Evolutionary conservation across 768 basidiomycete genomes (phyloP).

Genomic region (Tricholoma saponaceum): DNA sequence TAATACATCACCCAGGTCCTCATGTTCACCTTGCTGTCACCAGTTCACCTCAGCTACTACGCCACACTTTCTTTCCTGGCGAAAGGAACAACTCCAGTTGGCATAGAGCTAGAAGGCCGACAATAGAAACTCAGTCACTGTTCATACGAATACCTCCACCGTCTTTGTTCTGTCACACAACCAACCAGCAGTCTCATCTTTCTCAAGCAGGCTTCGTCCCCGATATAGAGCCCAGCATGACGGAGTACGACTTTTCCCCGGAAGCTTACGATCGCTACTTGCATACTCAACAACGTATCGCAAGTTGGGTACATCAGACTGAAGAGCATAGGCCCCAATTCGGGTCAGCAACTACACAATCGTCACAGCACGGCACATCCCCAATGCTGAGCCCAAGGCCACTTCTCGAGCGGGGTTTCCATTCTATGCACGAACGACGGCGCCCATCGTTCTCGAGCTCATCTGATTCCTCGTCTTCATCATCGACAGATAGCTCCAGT

Average conservation of each 20-base stretch:
- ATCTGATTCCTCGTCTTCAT: slow-evolving; percentile 10
- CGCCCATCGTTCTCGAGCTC: slow-evolving; percentile 6
- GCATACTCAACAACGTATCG: slow-evolving; percentile 43
- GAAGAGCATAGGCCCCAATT: slow-evolving; percentile 32
- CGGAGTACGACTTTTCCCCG: slow-evolving; percentile 60
- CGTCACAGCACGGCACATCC: background rate
- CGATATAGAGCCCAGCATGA: slow-evolving; percentile 32
- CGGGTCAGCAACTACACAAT: slow-evolving; percentile 4
- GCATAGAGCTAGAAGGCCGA: slow-evolving; percentile 5
- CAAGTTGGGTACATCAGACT: slow-evolving; percentile 48
- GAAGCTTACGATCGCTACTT: slow-evolving; percentile 47
- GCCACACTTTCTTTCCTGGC: slow-evolving; percentile 6
- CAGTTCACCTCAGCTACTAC: no score
- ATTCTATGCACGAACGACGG: slow-evolving; percentile 1
- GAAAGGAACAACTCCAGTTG: slow-evolving; percentile 6
- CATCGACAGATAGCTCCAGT: background rate
- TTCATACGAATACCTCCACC: background rate
- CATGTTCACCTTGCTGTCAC: background rate
- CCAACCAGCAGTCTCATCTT: background rate
- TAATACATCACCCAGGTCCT: no score
- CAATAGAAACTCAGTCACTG: slow-evolving; percentile 10
- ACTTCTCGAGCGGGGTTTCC: background rate
- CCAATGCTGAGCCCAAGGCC: slow-evolving; percentile 6
- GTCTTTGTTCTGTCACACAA: background rate
- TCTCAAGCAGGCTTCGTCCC: background rate